phyloP scores from a whole-genome alignment of 495 filamentous ascomycete species.

The Penicillium malachiteum region DNA sequence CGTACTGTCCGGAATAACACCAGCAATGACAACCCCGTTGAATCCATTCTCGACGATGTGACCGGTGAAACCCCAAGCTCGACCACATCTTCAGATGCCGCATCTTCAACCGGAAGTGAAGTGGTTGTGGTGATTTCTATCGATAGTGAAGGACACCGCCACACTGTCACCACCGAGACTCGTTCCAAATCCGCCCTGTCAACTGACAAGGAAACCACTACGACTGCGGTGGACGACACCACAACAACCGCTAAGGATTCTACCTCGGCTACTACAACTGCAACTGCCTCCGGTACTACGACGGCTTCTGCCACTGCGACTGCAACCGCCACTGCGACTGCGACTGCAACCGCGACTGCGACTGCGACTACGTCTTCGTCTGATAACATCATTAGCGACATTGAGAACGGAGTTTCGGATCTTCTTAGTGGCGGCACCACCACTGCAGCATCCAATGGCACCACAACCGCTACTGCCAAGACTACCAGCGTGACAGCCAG shows the following conservation, averaged over 20 bases:
- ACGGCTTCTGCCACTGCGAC: neutral
- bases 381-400: constrained; percentile 3
- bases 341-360: neutral
- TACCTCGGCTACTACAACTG: constrained; percentile 1
- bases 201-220: constrained; percentile 12
- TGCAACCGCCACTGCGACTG: neutral
- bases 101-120: constrained; percentile 11
- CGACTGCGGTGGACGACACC: constrained; percentile 11
- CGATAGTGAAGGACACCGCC: constrained; percentile 14
- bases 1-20: constrained; percentile 30
- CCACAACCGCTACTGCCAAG: constrained; percentile 6
- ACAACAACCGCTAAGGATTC: constrained; percentile 6
- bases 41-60: neutral
- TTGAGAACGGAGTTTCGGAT: constrained; percentile 4
- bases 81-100: neutral
- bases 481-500: constrained; percentile 12
- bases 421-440: constrained; percentile 6
- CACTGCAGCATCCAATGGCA: constrained; percentile 8
- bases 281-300: constrained; percentile 1
- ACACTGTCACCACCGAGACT: constrained; percentile 18
- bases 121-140: constrained; percentile 25
- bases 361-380: constrained; percentile 1
- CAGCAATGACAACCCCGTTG: constrained; percentile 1
- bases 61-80: neutral
- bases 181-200: constrained; percentile 19